These are phyloP conservation scores for Fusarium nelsonii DNA, from an alignment of 2,329 filamentous ascomycete genomes.

Conservation along the genomic window DNA sequence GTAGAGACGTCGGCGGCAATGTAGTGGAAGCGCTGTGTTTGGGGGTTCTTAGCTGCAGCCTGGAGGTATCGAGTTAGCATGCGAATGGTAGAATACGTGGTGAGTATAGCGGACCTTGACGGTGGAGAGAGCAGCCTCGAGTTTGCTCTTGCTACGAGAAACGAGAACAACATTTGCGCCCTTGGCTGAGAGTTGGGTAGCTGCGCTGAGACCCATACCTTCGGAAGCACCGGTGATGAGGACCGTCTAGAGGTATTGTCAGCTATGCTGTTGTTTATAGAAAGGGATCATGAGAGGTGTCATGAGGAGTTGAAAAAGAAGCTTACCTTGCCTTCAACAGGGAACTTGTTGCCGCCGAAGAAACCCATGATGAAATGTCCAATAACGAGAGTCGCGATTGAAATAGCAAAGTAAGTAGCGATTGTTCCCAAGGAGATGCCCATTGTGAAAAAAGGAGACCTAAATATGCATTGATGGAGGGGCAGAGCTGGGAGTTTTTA, in stretches of 20 bases:
- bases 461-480: constrained; percentile 14
- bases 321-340: constrained; percentile 83
- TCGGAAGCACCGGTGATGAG: constrained; percentile 93
- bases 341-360: constrained; percentile 79
- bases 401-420: constrained; percentile 21
- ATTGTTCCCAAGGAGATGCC: constrained; percentile 35
- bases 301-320: constrained; percentile 8
- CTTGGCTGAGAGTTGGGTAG: constrained; percentile 79
- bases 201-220: constrained; percentile 86
- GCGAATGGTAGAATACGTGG: neutral
- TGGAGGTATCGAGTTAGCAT: constrained; percentile 51
- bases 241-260: constrained; percentile 71
- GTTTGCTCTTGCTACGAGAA: constrained; percentile 80
- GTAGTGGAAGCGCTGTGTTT: constrained; percentile 82
- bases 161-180: constrained; percentile 91
- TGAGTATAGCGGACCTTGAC: constrained; percentile 66
- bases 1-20: constrained; percentile 86
- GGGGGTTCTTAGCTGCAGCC: constrained; percentile 73
- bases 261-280: constrained; percentile 28
- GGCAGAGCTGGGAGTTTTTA: constrained; percentile 13
- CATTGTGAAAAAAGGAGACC: constrained; percentile 31
- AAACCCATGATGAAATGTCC: constrained; percentile 71
- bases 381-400: constrained; percentile 29
- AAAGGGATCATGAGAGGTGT: constrained; percentile 22
- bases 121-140: constrained; percentile 75